A percentile compares a stretch with the other conserved stretches of the same genome.
Evolutionary conservation across 352 stramenopile species (phyloP).

Genomic region (Blastocystis sp.): DNA sequence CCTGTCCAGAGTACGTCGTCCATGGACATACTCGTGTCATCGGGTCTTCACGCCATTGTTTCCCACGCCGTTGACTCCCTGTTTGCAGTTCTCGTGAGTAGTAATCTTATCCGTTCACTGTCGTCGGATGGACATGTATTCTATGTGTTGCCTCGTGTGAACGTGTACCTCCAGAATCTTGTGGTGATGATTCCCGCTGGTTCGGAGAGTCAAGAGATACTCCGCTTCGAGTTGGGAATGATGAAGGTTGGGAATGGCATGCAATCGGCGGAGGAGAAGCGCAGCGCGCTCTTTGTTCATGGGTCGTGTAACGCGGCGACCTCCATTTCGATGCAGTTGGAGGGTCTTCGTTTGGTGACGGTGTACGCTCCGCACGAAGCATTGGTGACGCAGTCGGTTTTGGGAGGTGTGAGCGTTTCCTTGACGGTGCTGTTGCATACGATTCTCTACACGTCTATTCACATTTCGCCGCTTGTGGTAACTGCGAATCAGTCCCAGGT

Average conservation of each 20-base stretch:
- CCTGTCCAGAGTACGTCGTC: background rate
- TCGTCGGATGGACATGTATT: background rate
- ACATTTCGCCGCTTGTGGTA: background rate
- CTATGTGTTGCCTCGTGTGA: background rate
- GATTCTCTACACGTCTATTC: background rate
- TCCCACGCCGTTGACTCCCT: background rate
- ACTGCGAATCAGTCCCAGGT: constrained; percentile 40
- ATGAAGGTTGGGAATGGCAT: background rate
- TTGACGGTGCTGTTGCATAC: background rate
- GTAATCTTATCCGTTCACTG: background rate
- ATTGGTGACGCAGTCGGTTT: background rate
- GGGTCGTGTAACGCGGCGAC: background rate
- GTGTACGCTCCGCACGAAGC: background rate
- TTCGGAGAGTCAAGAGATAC: background rate
- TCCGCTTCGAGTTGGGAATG: constrained; percentile 46
- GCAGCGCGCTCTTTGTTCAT: background rate
- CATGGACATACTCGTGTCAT: background rate
- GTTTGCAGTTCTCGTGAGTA: background rate
- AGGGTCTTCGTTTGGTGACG: background rate
- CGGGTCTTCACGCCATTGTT: background rate
- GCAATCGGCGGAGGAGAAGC: background rate
- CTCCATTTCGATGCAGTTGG: background rate
- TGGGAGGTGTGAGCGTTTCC: background rate
- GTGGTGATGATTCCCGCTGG: constrained; percentile 22
- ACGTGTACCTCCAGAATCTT: constrained; percentile 46